These are phyloP conservation scores for Micromonas commoda DNA, from an alignment of 139 green algal genomes.

Conservation along the genomic window DNA sequence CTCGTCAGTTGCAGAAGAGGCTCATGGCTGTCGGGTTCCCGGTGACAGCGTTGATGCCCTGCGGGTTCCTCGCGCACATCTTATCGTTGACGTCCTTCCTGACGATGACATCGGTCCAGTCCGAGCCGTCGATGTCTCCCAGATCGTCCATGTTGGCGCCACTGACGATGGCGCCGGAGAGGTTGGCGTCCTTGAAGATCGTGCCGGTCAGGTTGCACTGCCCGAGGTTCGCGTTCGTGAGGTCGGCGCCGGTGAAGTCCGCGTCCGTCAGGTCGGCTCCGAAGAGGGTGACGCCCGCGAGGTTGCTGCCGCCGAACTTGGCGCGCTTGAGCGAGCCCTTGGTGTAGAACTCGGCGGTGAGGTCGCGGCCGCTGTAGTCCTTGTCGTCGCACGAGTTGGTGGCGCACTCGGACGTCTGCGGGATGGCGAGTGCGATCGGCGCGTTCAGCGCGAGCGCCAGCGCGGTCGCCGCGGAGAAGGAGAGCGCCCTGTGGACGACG, in stretches of 20 bases:
- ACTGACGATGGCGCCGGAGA: conserved; percentile 35
- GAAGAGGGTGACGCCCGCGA: conserved; percentile 38
- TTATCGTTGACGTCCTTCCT: conserved; percentile 32
- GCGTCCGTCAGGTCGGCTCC: conserved; percentile 34
- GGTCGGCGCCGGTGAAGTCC: conserved; percentile 29
- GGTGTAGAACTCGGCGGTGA: conserved; percentile 40
- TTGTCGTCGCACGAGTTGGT: conserved; percentile 39
- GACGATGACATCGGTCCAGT: conserved; percentile 36
- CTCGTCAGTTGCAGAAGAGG: conserved; percentile 19
- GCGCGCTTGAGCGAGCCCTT: conserved; percentile 39
- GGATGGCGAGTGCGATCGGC: conserved; percentile 31
- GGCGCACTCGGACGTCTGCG: conserved; percentile 40
- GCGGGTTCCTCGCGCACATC: conserved; percentile 22
- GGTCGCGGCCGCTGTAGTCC: conserved; percentile 36
- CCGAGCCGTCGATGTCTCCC: conserved; percentile 23
- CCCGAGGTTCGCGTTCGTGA: conserved; percentile 35
- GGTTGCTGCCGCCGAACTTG: conserved; percentile 38
- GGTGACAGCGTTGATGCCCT: conserved; percentile 25
- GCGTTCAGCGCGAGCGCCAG: background rate
- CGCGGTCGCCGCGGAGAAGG: background rate
- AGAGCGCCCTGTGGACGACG: background rate
- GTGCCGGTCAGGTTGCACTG: conserved; percentile 37
- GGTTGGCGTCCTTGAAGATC: conserved; percentile 36
- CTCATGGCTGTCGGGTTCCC: conserved; percentile 19
- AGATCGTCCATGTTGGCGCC: conserved; percentile 33